These are phyloP conservation scores for Psilocybe azurescens DNA, from an alignment of 768 basidiomycete species.

Conservation along the genomic window DNA sequence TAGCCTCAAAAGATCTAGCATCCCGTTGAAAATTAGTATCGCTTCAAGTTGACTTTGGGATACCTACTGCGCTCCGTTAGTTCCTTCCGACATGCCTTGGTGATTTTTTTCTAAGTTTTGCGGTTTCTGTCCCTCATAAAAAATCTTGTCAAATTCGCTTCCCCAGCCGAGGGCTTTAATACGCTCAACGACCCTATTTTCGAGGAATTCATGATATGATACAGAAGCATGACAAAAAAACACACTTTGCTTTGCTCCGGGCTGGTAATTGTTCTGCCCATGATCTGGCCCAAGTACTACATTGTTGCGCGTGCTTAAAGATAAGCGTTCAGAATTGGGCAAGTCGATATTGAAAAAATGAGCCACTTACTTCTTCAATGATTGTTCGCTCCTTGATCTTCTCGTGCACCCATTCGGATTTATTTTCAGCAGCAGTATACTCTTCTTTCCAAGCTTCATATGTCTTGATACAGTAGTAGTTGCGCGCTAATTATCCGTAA, in stretches of 20 bases:
- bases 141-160: not conserved
- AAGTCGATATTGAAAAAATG: not conserved
- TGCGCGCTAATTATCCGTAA: not conserved
- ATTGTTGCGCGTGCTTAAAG: not conserved
- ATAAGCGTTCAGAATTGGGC: not conserved
- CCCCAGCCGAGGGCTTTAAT: not conserved
- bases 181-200: not conserved
- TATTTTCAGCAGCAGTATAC: not conserved
- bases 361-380: not conserved
- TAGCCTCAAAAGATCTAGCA: not conserved
- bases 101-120: not conserved
- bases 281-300: not conserved
- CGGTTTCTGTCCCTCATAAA: not conserved
- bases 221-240: not conserved
- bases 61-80: not conserved
- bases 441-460: not conserved
- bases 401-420: not conserved
- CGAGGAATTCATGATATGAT: not conserved
- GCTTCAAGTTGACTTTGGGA: not conserved
- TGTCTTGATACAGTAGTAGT: not conserved
- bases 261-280: not conserved
- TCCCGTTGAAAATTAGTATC: not conserved
- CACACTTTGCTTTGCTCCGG: not conserved
- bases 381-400: not conserved
- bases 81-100: not conserved